Evolutionary conservation across 1,139 yeast species (phyloP).

Genomic region (Hyphopichia pseudoburtonii): DNA sequence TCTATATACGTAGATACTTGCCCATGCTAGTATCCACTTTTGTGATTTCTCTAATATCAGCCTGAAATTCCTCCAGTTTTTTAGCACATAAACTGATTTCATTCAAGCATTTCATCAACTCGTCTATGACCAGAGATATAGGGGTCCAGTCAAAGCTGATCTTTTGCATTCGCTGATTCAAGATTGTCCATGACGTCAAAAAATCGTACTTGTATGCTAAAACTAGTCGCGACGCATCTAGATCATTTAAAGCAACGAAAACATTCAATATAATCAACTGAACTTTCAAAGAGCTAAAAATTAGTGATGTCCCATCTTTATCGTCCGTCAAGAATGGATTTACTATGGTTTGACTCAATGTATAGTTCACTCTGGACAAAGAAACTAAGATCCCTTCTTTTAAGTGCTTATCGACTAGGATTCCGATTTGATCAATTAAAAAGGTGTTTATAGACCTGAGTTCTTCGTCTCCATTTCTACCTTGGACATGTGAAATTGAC

Average conservation of each 20-base stretch:
- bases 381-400: conserved; percentile 22
- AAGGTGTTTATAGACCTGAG: conserved; percentile 8
- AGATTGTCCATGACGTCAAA: conserved; percentile 30
- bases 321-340: conserved; percentile 26
- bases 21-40: background rate
- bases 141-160: conserved; percentile 1
- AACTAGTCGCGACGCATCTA: conserved; percentile 18
- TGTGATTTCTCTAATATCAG: background rate
- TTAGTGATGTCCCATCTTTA: conserved; percentile 13
- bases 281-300: conserved; percentile 15
- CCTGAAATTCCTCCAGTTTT: background rate
- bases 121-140: too few relatives aligned
- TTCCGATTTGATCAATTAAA: conserved; percentile 15
- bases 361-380: conserved; percentile 28
- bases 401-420: conserved; percentile 12
- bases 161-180: conserved; percentile 4
- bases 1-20: background rate
- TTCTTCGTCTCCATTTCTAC: conserved; percentile 11
- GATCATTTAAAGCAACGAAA: conserved; percentile 11
- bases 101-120: background rate
- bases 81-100: background rate
- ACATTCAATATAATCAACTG: conserved; percentile 16
- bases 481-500: conserved; percentile 21
- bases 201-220: conserved; percentile 35
- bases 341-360: conserved; percentile 29